These are phyloP conservation scores for Boletus vinaceobasis DNA, from an alignment of 768 basidiomycete species.

Conservation along the genomic window DNA sequence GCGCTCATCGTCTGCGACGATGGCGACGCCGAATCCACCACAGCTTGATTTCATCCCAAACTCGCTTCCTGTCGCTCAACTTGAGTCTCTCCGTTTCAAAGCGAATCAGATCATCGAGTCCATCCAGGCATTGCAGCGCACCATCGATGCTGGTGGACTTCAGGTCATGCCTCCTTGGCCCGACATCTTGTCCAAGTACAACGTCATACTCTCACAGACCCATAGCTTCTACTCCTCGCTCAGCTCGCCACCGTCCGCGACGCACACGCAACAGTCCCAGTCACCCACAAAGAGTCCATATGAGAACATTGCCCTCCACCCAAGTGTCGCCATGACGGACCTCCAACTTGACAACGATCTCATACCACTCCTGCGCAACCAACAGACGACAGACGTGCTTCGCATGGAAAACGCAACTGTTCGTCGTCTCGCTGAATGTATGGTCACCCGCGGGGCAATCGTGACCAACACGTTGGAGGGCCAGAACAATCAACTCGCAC, in stretches of 20 bases:
- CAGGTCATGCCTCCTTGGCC: constrained; percentile 79
- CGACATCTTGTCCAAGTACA: constrained; percentile 84
- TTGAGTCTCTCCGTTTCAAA: constrained; percentile 76
- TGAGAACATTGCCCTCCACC: constrained; percentile 69
- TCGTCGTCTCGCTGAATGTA: constrained; percentile 62
- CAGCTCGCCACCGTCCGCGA: constrained; percentile 34
- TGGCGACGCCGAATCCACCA: not conserved
- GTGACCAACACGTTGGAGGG: constrained; percentile 45
- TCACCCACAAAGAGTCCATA: constrained; percentile 36
- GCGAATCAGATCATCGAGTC: constrained; percentile 78
- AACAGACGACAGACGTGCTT: constrained; percentile 76
- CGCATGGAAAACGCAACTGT: constrained; percentile 70
- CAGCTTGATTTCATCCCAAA: constrained; percentile 27
- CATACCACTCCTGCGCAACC: constrained; percentile 70
- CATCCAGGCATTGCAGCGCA: constrained; percentile 59
- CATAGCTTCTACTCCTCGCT: constrained; percentile 71
- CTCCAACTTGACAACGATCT: constrained; percentile 69
- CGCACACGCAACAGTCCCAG: constrained; percentile 13
- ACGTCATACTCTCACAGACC: constrained; percentile 76
- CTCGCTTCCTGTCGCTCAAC: constrained; percentile 58
- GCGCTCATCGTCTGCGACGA: not conserved
- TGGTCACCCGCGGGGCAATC: constrained; percentile 53
- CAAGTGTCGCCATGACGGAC: constrained; percentile 54
- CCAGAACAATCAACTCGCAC: constrained; percentile 24
- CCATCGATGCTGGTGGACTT: constrained; percentile 55